Evolutionary conservation across 106 monocot species (phyloP).

Genomic region (Dendrobium catenatum): DNA sequence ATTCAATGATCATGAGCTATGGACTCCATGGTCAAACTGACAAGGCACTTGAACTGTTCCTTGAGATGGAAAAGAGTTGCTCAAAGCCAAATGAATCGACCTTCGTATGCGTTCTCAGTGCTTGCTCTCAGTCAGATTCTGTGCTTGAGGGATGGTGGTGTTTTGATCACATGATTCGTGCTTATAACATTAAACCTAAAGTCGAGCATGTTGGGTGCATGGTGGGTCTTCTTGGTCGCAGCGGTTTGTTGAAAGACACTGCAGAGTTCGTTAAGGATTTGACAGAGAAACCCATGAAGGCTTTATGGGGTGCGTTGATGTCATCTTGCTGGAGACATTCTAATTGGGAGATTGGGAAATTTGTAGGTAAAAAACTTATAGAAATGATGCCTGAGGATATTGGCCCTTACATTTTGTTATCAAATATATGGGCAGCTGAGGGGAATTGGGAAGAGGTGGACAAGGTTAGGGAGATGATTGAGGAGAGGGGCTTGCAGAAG

Average conservation of each 20-base stretch:
- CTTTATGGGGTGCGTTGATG: constrained; percentile 45
- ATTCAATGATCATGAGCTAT: constrained; percentile 60
- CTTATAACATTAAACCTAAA: constrained; percentile 37
- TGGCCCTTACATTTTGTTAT: constrained; percentile 48
- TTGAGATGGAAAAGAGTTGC: constrained; percentile 54
- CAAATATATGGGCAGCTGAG: constrained; percentile 63
- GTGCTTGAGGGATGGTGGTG: constrained; percentile 70
- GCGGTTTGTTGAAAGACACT: constrained; percentile 41
- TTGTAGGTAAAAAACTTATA: constrained; percentile 34
- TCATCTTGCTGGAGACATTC: constrained; percentile 36
- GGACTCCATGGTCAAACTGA: constrained; percentile 47
- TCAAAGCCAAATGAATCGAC: constrained; percentile 45
- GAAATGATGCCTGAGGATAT: constrained; percentile 42
- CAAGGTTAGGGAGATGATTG: constrained; percentile 48
- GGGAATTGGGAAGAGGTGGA: constrained; percentile 68
- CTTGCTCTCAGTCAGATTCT: constrained; percentile 45
- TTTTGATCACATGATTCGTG: constrained; percentile 50
- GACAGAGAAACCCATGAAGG: constrained; percentile 7
- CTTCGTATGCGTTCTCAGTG: constrained; percentile 55
- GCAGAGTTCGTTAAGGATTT: constrained; percentile 25
- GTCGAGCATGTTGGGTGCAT: constrained; percentile 69
- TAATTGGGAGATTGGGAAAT: constrained; percentile 42
- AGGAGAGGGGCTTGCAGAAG: constrained; percentile 47
- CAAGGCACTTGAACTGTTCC: constrained; percentile 45
- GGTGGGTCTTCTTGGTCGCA: constrained; percentile 60